These are phyloP conservation scores for Bothriochloa decipiens DNA, from an alignment of 176 grass and related monocot genomes.

Conservation along the genomic window DNA sequence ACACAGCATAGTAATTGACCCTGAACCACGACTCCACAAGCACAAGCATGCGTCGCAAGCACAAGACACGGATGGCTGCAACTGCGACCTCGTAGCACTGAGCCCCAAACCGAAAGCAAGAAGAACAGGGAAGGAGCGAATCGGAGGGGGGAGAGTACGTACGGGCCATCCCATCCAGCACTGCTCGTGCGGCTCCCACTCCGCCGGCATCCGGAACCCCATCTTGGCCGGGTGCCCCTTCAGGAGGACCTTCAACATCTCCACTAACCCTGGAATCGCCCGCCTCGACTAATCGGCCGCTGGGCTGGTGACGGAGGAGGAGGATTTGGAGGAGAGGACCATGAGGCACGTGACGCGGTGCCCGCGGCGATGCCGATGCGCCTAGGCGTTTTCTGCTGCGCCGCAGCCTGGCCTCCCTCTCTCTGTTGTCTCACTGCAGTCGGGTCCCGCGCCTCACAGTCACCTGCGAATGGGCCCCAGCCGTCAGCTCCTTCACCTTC, in stretches of 20 bases:
- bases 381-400: too few species aligned
- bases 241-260: conserved; percentile 45
- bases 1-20: neutral
- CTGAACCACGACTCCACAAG: too few species aligned
- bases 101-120: neutral
- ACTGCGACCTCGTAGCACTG: neutral
- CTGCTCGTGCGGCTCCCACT: conserved; percentile 92
- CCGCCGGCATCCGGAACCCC: conserved; percentile 89
- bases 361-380: neutral
- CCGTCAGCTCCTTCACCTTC: too few species aligned
- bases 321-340: neutral
- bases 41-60: neutral
- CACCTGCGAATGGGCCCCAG: too few species aligned
- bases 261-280: neutral
- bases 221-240: conserved; percentile 49
- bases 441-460: too few species aligned
- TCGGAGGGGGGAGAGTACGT: conserved; percentile 7
- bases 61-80: neutral
- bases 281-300: neutral
- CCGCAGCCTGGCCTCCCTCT: too few species aligned
- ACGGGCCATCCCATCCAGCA: conserved; percentile 99
- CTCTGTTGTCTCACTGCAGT: too few species aligned
- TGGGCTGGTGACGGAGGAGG: neutral
- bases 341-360: neutral
- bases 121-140: neutral